These are phyloP conservation scores for Aspergillus neoniger DNA, from an alignment of 2,329 filamentous ascomycete species.

Conservation along the genomic window DNA sequence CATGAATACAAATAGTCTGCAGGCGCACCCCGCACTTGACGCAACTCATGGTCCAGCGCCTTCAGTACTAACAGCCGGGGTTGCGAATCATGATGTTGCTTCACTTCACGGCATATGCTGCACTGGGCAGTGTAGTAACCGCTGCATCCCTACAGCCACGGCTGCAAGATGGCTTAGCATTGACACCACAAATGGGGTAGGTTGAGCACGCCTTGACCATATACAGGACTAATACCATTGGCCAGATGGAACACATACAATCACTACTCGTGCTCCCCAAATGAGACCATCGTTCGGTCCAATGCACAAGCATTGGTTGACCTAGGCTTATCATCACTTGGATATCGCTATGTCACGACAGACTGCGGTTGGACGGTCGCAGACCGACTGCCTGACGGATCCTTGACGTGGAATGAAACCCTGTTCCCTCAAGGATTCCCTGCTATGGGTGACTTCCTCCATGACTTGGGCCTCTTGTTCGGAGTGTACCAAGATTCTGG, in stretches of 20 bases:
- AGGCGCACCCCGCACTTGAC: not conserved
- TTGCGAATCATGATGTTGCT: not conserved
- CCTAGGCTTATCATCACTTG: slow-evolving; percentile 53
- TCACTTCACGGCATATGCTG: not conserved
- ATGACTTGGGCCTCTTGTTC: slow-evolving; percentile 44
- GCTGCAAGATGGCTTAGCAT: slow-evolving; percentile 27
- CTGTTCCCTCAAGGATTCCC: slow-evolving; percentile 48
- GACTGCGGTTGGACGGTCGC: slow-evolving; percentile 61
- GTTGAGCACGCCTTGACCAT: not conserved
- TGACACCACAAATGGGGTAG: slow-evolving; percentile 35
- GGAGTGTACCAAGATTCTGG: slow-evolving; percentile 51
- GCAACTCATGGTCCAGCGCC: not conserved
- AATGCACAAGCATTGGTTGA: slow-evolving; percentile 58
- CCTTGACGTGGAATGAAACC: slow-evolving; percentile 45
- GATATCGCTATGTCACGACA: slow-evolving; percentile 59
- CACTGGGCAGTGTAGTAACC: not conserved
- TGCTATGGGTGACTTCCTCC: slow-evolving; percentile 43
- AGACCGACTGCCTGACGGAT: slow-evolving; percentile 39
- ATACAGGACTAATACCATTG: not conserved
- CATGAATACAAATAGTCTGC: not conserved
- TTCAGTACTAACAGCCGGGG: not conserved
- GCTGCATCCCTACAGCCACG: slow-evolving; percentile 9
- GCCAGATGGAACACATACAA: slow-evolving; percentile 63
- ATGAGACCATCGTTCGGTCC: slow-evolving; percentile 51
- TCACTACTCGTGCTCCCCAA: slow-evolving; percentile 54